A percentile compares a stretch with the other conserved stretches of the same genome.
phyloP scores from a whole-genome alignment of 129 eudicot genomes.

The Flaveria brownii region DNA sequence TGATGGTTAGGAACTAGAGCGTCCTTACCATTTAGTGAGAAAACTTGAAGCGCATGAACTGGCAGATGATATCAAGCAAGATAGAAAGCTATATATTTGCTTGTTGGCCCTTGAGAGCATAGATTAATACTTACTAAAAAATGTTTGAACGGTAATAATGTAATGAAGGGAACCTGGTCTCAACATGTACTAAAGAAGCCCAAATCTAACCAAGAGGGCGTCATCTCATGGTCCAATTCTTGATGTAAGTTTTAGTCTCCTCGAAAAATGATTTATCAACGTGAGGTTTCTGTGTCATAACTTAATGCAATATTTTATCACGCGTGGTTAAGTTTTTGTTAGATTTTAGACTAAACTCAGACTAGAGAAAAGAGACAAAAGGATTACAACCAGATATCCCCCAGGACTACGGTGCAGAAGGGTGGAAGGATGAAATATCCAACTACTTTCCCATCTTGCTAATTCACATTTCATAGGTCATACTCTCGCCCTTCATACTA shows the following conservation, averaged over 20 bases:
- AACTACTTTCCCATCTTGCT: constrained; percentile 4
- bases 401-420: neutral
- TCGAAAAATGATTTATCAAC: neutral
- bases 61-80: constrained; percentile 5
- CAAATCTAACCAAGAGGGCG: neutral
- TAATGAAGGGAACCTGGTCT: neutral
- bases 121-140: neutral
- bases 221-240: constrained; percentile 14
- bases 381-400: neutral
- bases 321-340: neutral
- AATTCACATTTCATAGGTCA: neutral
- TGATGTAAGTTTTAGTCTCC: neutral
- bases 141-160: neutral
- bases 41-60: constrained; percentile 13
- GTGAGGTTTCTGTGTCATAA: neutral
- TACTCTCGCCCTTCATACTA: neutral
- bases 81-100: neutral
- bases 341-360: constrained; percentile 1
- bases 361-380: neutral
- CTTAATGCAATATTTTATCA: constrained; percentile 9
- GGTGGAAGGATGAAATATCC: neutral
- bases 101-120: constrained; percentile 10
- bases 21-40: constrained; percentile 7
- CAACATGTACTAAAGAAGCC: neutral
- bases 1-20: constrained; percentile 1